These are phyloP conservation scores for Podaxis mareebaensis DNA, from an alignment of 768 basidiomycete species.

Conservation along the genomic window DNA sequence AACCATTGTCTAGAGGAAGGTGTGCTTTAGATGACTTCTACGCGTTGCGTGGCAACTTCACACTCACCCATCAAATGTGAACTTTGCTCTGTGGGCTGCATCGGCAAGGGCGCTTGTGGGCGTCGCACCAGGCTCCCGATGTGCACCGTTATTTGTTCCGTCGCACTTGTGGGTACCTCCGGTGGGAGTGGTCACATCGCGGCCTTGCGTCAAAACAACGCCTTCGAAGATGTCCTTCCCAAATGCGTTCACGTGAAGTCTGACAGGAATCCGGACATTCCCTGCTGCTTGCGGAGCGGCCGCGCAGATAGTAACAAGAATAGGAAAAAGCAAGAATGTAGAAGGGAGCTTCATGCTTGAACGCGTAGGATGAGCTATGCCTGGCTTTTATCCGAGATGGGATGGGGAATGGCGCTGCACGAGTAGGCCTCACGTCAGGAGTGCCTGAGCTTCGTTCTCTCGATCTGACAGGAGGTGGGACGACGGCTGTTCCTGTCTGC, in stretches of 20 bases:
- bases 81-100: constrained; percentile 31
- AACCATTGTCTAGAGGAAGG: constrained; percentile 30
- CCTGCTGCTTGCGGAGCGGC: constrained; percentile 9
- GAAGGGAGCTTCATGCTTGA: background rate
- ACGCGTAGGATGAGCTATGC: background rate
- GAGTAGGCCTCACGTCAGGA: background rate
- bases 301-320: background rate
- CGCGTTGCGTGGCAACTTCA: background rate
- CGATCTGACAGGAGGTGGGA: background rate
- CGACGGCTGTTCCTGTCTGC: no score
- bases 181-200: constrained; percentile 36
- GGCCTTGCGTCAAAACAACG: constrained; percentile 38
- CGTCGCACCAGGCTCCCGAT: constrained; percentile 39
- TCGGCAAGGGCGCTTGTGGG: constrained; percentile 45
- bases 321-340: background rate
- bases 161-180: constrained; percentile 45
- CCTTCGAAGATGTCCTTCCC: constrained; percentile 40
- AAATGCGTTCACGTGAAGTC: constrained; percentile 41
- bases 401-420: background rate
- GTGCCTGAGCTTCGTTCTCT: background rate
- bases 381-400: background rate
- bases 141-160: constrained; percentile 39
- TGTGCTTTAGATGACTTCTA: background rate
- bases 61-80: constrained; percentile 42
- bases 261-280: constrained; percentile 24